Percentiles rank a stretch among this genome's conserved stretches.
Evolutionary conservation across 202 grass and related monocot species (phyloP).

Genomic region (Sporobolus alterniflorus): DNA sequence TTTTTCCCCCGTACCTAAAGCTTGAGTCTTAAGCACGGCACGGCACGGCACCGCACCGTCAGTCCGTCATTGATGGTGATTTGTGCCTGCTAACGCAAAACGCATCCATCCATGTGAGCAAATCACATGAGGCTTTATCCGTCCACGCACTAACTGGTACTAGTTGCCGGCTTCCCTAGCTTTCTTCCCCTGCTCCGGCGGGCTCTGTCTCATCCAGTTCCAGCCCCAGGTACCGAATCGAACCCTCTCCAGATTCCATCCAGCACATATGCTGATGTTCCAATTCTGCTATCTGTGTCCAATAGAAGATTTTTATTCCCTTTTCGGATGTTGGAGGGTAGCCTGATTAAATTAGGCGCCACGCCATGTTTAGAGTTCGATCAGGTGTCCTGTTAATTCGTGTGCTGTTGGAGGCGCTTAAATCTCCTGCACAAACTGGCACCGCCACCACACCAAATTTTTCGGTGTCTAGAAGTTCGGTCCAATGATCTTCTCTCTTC

Average conservation of each 20-base stretch:
- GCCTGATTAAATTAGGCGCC: background rate
- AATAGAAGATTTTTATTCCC: no score
- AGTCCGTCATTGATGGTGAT: background rate
- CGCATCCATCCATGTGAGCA: constrained; percentile 5
- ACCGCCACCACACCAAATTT: background rate
- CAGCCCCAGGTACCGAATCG: background rate
- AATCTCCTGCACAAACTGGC: background rate
- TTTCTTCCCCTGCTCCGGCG: background rate
- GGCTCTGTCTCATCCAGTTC: background rate
- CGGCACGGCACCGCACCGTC: background rate
- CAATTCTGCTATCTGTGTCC: background rate
- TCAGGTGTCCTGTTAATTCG: background rate
- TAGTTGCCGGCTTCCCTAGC: no score
- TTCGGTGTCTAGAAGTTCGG: background rate
- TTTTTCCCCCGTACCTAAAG: no score
- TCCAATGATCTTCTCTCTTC: background rate
- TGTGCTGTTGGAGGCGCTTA: background rate
- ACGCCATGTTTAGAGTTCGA: background rate
- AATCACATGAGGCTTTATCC: background rate
- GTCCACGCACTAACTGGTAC: background rate
- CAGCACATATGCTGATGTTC: background rate
- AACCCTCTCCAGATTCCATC: background rate
- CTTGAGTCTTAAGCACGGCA: background rate
- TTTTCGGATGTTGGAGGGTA: background rate
- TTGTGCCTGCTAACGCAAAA: background rate